These are phyloP conservation scores for Coemansia umbellata DNA, from an alignment of 192 early-diverging fungal species.

Conservation along the genomic window DNA sequence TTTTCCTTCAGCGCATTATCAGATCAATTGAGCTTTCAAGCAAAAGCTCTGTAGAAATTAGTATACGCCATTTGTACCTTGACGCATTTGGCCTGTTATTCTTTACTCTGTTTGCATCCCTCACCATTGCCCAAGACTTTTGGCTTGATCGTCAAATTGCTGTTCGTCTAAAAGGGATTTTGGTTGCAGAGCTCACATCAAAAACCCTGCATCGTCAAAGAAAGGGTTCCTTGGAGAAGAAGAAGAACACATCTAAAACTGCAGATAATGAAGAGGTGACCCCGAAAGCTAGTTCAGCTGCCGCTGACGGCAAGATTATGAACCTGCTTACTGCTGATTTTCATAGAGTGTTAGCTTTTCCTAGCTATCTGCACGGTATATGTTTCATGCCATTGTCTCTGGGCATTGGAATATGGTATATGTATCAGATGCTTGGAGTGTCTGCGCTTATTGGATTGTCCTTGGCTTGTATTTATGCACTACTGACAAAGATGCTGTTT, in stretches of 20 bases:
- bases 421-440: conserved; percentile 75
- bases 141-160: conserved; percentile 61
- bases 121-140: conserved; percentile 53
- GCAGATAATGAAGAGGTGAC: conserved; percentile 22
- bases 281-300: conserved; percentile 1
- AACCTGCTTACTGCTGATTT: conserved; percentile 70
- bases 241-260: conserved; percentile 1
- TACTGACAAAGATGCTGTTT: conserved; percentile 54
- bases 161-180: conserved; percentile 55
- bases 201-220: conserved; percentile 59
- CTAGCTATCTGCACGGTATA: conserved; percentile 54
- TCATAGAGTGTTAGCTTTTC: conserved; percentile 61
- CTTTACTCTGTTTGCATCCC: conserved; percentile 33
- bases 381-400: conserved; percentile 63
- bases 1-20: conserved; percentile 54
- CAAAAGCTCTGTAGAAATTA: neutral
- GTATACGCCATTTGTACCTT: conserved; percentile 40
- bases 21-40: conserved; percentile 47
- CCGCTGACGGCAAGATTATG: conserved; percentile 61
- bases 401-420: conserved; percentile 60
- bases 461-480: conserved; percentile 60
- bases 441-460: conserved; percentile 75
- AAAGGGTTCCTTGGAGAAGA: conserved; percentile 34
- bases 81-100: conserved; percentile 60
- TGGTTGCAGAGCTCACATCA: conserved; percentile 59